A percentile compares a stretch with the other conserved stretches of the same genome.
Evolutionary conservation across 2,329 filamentous ascomycete species (phyloP).

Genomic region (Nemania bipapillata): DNA sequence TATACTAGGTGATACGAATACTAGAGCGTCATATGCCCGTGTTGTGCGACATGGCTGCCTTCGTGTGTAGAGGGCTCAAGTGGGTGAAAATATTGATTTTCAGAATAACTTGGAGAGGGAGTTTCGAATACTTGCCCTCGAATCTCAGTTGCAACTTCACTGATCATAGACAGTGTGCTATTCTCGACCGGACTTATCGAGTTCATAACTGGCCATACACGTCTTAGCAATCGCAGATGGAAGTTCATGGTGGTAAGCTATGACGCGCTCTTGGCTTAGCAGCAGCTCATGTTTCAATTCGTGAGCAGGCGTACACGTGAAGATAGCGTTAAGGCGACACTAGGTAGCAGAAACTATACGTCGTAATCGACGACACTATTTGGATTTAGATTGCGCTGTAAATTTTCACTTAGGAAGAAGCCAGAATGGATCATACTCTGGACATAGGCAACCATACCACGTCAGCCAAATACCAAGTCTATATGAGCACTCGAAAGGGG

Average conservation of each 20-base stretch:
- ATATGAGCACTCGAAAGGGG: no score
- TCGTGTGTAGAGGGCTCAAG: not conserved
- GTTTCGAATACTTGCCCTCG: not conserved
- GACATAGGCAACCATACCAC: not conserved
- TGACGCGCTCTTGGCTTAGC: no score
- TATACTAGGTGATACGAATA: not conserved
- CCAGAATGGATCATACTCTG: not conserved
- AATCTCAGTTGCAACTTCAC: not conserved
- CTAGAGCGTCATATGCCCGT: not conserved
- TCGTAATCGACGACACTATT: not conserved
- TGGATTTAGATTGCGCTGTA: not conserved
- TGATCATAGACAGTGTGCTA: not conserved
- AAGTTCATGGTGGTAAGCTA: not conserved
- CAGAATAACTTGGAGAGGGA: not conserved
- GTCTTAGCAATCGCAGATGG: not conserved
- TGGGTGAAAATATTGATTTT: conserved; percentile 4
- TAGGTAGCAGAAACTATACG: not conserved
- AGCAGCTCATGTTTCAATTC: no score
- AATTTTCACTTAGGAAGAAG: not conserved
- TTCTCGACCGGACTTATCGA: not conserved
- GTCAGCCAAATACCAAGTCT: not conserved
- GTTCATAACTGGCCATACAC: not conserved
- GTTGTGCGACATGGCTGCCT: not conserved
- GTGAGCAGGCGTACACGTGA: no score
- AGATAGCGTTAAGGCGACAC: not conserved